phyloP scores from a whole-genome alignment of 1,284 basidiomycete genomes.

The Pulveroboletus sp. region DNA sequence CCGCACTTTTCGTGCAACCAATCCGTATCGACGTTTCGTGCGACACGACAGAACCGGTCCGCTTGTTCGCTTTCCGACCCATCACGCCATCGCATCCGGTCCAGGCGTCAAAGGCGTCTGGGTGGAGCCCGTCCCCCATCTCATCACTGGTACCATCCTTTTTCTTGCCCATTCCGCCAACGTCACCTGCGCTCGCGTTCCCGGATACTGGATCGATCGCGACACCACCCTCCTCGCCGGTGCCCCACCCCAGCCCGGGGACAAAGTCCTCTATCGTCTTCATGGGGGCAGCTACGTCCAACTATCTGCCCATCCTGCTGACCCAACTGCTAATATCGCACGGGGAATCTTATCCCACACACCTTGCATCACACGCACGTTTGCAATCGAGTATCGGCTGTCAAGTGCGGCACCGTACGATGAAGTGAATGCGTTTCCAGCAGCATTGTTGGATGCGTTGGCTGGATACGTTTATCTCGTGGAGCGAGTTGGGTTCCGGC shows the following conservation, averaged over 20 bases:
- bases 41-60: slow-evolving; percentile 17
- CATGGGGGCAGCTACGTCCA: slow-evolving; percentile 38
- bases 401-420: slow-evolving; percentile 32
- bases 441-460: slow-evolving; percentile 55
- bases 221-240: slow-evolving; percentile 17
- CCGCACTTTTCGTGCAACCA: no score
- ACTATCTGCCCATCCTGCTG: slow-evolving; percentile 31
- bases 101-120: slow-evolving; percentile 26
- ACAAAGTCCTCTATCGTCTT: slow-evolving; percentile 39
- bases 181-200: slow-evolving; percentile 34
- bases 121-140: slow-evolving; percentile 25
- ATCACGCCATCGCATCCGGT: slow-evolving; percentile 18
- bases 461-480: slow-evolving; percentile 56
- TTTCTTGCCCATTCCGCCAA: slow-evolving; percentile 19
- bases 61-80: slow-evolving; percentile 17
- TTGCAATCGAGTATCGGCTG: slow-evolving; percentile 48
- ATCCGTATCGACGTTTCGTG: not conserved
- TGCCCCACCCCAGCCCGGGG: slow-evolving; percentile 31
- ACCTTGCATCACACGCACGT: slow-evolving; percentile 34
- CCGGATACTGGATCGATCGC: slow-evolving; percentile 43
- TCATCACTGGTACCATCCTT: slow-evolving; percentile 23
- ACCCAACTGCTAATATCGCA: slow-evolving; percentile 28
- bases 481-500: slow-evolving; percentile 42
- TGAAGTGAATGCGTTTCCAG: slow-evolving; percentile 46
- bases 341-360: slow-evolving; percentile 31